Percentiles rank a stretch among this genome's conserved stretches.
Evolutionary conservation across 371 early-diverging fungal genomes (phyloP).

Genomic region (Apophysomyces ossiformis): DNA sequence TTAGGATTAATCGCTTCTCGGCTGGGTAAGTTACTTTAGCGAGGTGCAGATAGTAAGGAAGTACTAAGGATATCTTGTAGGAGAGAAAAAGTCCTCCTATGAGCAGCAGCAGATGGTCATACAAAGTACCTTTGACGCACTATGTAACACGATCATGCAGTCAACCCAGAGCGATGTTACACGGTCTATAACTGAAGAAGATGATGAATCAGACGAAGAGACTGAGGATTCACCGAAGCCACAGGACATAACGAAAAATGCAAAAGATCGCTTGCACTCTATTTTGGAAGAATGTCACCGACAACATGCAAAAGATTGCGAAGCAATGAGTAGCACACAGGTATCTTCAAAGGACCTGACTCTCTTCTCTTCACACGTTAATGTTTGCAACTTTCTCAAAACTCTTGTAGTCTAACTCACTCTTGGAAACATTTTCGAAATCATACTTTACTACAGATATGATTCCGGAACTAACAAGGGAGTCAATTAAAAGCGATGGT

Average conservation of each 20-base stretch:
- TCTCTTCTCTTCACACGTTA: not conserved
- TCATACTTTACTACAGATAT: not conserved
- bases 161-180: slow-evolving; percentile 24
- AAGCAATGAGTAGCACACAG: slow-evolving; percentile 22
- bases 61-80: slow-evolving; percentile 5
- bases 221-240: slow-evolving; percentile 12
- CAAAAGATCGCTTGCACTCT: slow-evolving; percentile 14
- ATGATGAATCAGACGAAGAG: slow-evolving; percentile 20
- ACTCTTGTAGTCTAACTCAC: not conserved
- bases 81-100: slow-evolving; percentile 32
- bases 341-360: not conserved
- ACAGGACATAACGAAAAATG: slow-evolving; percentile 1
- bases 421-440: not conserved
- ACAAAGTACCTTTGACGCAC: slow-evolving; percentile 8
- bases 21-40: slow-evolving; percentile 25
- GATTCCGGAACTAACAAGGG: not conserved
- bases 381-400: not conserved
- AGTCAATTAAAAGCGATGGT: not conserved
- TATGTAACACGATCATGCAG: slow-evolving; percentile 26
- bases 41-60: not conserved
- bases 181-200: not conserved
- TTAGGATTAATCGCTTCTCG: slow-evolving; percentile 42
- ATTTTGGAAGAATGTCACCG: slow-evolving; percentile 14
- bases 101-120: slow-evolving; percentile 26
- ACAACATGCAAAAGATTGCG: slow-evolving; percentile 26